Evolutionary conservation across 2,329 filamentous ascomycete genomes (phyloP), one percentile per base, ranked within the genome.

Genomic region (Dissoconium aciculare): DNA sequence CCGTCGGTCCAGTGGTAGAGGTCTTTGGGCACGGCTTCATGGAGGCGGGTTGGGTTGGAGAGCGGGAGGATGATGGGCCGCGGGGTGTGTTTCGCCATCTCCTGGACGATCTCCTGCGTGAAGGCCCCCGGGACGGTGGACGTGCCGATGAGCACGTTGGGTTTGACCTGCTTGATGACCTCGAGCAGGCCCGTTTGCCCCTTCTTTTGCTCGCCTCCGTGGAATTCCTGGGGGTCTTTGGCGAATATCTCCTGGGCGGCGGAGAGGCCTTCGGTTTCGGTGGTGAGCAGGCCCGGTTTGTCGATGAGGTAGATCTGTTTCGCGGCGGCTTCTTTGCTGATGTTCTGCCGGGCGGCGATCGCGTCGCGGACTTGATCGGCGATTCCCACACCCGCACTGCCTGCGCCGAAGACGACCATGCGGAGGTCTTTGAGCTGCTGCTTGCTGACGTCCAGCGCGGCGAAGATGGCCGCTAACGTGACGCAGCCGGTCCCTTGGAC

Each of bases 401-500:
- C 84, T 0, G 81, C 67, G 2, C 84, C 84, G 39, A 85, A 92
- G 17, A 87, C 58, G 1, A 91, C 66, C 34, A 89, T 64, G 16
- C 75, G 67, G 10, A 80, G 55, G 35, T 91, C 80, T 5, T 62
- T 56, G 24, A 91, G 60, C 31, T 75, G 70, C 31, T 75, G 58
- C 3, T 71, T 64, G 37, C 66, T 73, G 5, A 87, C 73, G 36
- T 80, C 71, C 5, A 85, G 60, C 0, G 71, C 83, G 0, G 82
- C 72, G 60, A 82, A 73, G 39, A 92, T 75, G 1, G 78, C 83
- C 0, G 83, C 83, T 0, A 92, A 66, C 0, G 84, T 87, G 1
- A 92, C 82, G 36, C 80, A 87, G 0, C 83, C 84, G 0, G 84
- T 92, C 1, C 83, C 84, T 53, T 92, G 83, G 0, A 92, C 74